A percentile compares a stretch with the other conserved stretches of the same genome.
Evolutionary conservation across 2,329 filamentous ascomycete genomes (phyloP).

Genomic region (Teratosphaeria viscida): DNA sequence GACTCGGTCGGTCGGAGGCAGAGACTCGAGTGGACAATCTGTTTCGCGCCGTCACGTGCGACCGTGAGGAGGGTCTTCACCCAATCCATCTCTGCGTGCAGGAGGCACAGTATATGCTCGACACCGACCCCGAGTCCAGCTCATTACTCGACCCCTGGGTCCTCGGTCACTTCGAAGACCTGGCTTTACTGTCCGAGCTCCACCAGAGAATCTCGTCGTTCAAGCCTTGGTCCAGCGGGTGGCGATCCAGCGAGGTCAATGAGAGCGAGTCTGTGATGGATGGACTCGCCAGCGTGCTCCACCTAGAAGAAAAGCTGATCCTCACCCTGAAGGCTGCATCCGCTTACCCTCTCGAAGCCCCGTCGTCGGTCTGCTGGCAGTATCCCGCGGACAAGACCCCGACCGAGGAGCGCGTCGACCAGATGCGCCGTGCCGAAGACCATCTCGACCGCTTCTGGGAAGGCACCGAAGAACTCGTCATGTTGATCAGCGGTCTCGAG

Average conservation of each 20-base stretch:
- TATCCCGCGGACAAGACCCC: conserved; percentile 41
- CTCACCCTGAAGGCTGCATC: neutral
- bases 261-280: neutral
- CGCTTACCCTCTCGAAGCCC: neutral
- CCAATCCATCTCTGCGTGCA: conserved; percentile 15
- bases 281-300: neutral
- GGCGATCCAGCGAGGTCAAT: neutral
- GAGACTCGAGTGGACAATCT: conserved; percentile 1
- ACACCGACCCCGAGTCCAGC: conserved; percentile 15
- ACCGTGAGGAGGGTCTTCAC: conserved; percentile 4
- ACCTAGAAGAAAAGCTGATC: neutral
- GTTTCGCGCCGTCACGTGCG: conserved; percentile 20
- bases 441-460: conserved; percentile 41
- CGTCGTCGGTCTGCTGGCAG: conserved; percentile 1
- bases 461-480: conserved; percentile 4
- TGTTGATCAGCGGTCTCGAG: neutral
- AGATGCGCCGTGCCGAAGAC: conserved; percentile 37
- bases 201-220: conserved; percentile 5
- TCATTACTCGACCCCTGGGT: conserved; percentile 17
- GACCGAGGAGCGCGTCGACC: conserved; percentile 35
- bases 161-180: conserved; percentile 15
- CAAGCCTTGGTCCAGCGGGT: conserved; percentile 9
- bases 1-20: neutral
- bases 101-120: conserved; percentile 20
- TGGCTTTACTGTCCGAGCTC: conserved; percentile 18